Base-by-base conservation (phyloP, 2,329 filamentous ascomycete genomes). In the Arthrobotrys entomopaga region DNA sequence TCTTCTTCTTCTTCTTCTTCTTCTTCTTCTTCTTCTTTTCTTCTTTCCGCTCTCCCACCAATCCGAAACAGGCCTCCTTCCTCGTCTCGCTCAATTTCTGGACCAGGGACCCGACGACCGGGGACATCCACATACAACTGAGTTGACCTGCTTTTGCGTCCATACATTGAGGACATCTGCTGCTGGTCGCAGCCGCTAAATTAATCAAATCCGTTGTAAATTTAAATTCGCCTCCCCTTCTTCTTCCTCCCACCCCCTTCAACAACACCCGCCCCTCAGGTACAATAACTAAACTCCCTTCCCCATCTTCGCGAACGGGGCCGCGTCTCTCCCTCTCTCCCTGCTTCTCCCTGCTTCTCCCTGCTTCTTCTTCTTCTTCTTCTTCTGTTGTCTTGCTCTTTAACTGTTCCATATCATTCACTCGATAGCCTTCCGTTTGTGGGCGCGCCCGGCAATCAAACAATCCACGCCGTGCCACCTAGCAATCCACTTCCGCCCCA, bases 11-110 rank as follows among this genome's bases (percentile, higher is more conserved):
- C 59, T 3, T 52, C 16, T 26, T 43, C 10, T 11, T 24, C 46
- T 19, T 53, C 46, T 53, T 24, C n/a, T 43, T 53, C 29, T 53
- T 26, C 6, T 42, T 24, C 46, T 42, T n/a, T 16, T 42, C 20
- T 19, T 20, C 40, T 13, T 29, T 19, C 42, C 16, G 42, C 1
- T 46, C 15, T 34, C 56, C 52, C 61, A 19, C 64, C 64, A 59
- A 59, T 53, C 64, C 64, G 40, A 53, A 59, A 57, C 40, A 10
- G 64, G 56, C 54, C 29, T 54, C 8, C 29, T 54, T 29, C 29
- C 50, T 54, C 50, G 6, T 54, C 50, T 54, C 10, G 19, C 50
- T 34, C 29, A n/a, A 24, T 24, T 54, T 54, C 50, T 34, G 29
- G 29, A 34, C 29, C 29, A 34, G 26, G 20, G 26, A 24, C 24